Evolutionary conservation across 2,329 filamentous ascomycete genomes (phyloP), one percentile per base, ranked within the genome.

Genomic region (Aureobasidium sp.): DNA sequence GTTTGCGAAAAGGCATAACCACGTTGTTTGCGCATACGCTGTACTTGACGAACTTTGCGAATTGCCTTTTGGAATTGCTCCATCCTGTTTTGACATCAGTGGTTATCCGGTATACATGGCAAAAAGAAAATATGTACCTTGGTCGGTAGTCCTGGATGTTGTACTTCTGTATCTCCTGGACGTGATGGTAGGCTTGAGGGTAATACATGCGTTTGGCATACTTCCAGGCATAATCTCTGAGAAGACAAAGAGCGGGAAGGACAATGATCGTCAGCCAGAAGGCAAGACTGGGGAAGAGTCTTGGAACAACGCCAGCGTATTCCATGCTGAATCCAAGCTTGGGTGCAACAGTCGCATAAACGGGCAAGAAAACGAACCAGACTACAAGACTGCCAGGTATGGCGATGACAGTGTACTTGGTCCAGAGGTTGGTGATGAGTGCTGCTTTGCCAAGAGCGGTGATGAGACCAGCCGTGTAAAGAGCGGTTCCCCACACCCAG

Each of bases 41-140:
- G 94, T 42, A 97, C 94, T 75, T 99, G 94, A 55, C 94, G 85
- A 57, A 99, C 94, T 77, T 99, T 99, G 69, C 94, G 88, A 70
- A 99, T 97, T 23, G 94, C 94, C 77, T 99, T 99, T 77, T 99
- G 94, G 80, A 99, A 99, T 76, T 99, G 94, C 71, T 99, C 94
- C 94, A 99, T 99, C 70, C 89, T 93, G 64, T 63, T 27, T 31
- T 17, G 4, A 17, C 35, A 46, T 64, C 27, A 64, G 62, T 35
- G 19, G 40, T 11, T 3, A 33, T 40, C 15, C 9, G 7, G 19
- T 10, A 9, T 17, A 25, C 29, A 70, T 27, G 6, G 53, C 53
- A 55, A 54, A 19, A 25, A 13, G 21, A 15, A 21, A 13, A 57
- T 19, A 79, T 82, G 67, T 82, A 92, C 89, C 94, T 86, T 64